Conservation (phyloP, 306 rosid genomes). For the Aeschynomene evenia region DNA sequence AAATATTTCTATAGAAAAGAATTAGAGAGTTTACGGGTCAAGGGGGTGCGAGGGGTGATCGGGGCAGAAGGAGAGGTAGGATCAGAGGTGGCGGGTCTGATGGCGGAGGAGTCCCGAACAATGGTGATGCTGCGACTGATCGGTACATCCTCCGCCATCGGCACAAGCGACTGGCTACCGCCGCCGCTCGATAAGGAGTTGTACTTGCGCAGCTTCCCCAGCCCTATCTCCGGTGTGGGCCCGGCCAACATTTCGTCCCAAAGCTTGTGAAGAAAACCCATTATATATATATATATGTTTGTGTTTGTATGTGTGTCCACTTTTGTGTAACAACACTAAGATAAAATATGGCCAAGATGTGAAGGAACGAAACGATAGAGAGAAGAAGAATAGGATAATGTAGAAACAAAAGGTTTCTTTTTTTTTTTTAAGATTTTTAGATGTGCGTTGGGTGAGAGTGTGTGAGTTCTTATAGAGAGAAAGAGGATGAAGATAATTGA, state of each 20-base stretch:
- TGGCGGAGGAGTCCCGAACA: conserved; percentile 31
- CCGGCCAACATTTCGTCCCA: conserved; percentile 99
- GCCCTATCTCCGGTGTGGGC: conserved; percentile 87
- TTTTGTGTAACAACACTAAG: conserved; percentile 37
- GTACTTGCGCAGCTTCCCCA: conserved; percentile 77
- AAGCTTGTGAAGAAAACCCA: conserved; percentile 83
- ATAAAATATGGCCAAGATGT: background rate
- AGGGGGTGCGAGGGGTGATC: conserved; percentile 57
- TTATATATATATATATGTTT: background rate
- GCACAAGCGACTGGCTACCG: conserved; percentile 20
- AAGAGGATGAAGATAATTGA: background rate
- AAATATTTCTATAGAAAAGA: too few species aligned
- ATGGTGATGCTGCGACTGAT: conserved; percentile 74
- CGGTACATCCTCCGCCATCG: conserved; percentile 30
- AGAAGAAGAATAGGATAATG: conserved; percentile 11
- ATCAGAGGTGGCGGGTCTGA: conserved; percentile 17
- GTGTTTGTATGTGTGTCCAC: background rate
- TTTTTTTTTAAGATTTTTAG: background rate
- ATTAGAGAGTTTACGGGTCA: conserved; percentile 44
- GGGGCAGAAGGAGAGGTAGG: conserved; percentile 40
- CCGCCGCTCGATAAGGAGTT: conserved; percentile 49
- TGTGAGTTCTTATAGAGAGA: conserved; percentile 43
- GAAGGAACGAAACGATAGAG: conserved; percentile 56
- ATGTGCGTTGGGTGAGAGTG: background rate
- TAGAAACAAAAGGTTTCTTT: background rate